phyloP scores from a whole-genome alignment of 768 basidiomycete species.

The Phanerochaete carnosa region DNA sequence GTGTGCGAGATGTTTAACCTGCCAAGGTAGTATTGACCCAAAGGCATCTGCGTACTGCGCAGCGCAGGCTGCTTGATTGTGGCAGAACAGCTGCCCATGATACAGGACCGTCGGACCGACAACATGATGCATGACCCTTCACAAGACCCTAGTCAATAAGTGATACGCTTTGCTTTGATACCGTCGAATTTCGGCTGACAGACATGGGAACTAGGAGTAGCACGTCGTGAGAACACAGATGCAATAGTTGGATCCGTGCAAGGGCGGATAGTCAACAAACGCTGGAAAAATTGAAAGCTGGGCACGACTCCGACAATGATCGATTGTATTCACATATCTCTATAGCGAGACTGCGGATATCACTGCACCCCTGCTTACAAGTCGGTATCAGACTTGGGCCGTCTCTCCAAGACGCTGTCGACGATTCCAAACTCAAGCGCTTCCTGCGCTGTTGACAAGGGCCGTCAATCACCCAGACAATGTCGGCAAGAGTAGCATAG shows the following conservation, averaged over 20 bases:
- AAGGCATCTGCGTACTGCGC: background rate
- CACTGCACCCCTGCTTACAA: background rate
- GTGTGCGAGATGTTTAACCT: background rate
- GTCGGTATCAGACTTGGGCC: conserved; percentile 50
- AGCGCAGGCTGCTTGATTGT: background rate
- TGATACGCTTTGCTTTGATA: too few relatives aligned
- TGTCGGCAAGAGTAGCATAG: background rate
- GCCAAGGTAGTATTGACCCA: background rate
- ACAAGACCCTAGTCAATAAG: background rate
- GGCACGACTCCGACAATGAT: background rate
- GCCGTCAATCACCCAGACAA: conserved; percentile 16
- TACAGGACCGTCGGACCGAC: background rate
- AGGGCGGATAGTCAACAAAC: background rate
- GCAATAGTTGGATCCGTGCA: background rate
- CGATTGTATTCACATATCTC: background rate
- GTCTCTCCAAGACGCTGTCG: conserved; percentile 84
- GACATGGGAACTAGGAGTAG: background rate
- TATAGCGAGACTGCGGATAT: background rate
- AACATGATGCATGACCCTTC: background rate
- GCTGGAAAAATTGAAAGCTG: background rate
- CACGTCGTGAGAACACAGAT: background rate
- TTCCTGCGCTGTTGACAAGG: conserved; percentile 62
- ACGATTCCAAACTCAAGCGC: conserved; percentile 90
- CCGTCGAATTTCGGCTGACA: too few relatives aligned
- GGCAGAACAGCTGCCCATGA: background rate